Evolutionary conservation across 495 filamentous ascomycete genomes (phyloP), one percentile per base, ranked within the genome.

Genomic region (Hypoxylon trugodes): DNA sequence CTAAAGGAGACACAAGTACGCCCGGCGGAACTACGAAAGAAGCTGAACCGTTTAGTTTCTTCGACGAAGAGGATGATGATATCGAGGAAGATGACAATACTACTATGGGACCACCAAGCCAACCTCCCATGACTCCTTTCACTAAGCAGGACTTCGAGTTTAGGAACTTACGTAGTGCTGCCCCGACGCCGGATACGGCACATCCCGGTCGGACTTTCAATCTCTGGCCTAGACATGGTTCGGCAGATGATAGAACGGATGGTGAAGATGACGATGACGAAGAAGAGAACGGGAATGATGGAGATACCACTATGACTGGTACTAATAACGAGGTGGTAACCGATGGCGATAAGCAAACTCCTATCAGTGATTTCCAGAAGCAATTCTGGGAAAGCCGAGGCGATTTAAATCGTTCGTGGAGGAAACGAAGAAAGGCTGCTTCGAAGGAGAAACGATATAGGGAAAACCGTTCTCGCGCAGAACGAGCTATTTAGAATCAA

Each of bases 171-270:
- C 81, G 93, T 37, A 96, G 92, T 66, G 93, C 93, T 8, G 95
- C 95, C 0, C 95, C 95, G 1, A 98, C 95, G 0, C 95, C 95
- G 0, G 95, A 98, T 68, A 98, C 95, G 0, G 90, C 91, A n/a
- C 84, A 90, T 52, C 86, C 87, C 15, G 83, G 77, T 25, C 81
- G 82, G 15, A 77, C 81, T 32, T 83, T 82, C 52, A 79, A 78
- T 59, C 72, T 81, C 4, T 85, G 82, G 82, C 69, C 73, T n/a
- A 59, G 60, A 18, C 48, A 65, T 12, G 56, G 48, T n/a, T 74
- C 70, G 13, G 69, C 72, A 1, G 76, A 78, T 2, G 71, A 72
- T 21, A 69, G 69, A 15, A 47, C 12, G 12, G 56, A 48, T 9
- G 26, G 16, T 19, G 76, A 73, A 6, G 74, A 64, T 2, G 65